These are phyloP conservation scores for Coprinopsis strossmayeri DNA, from an alignment of 768 basidiomycete species.

Conservation along the genomic window DNA sequence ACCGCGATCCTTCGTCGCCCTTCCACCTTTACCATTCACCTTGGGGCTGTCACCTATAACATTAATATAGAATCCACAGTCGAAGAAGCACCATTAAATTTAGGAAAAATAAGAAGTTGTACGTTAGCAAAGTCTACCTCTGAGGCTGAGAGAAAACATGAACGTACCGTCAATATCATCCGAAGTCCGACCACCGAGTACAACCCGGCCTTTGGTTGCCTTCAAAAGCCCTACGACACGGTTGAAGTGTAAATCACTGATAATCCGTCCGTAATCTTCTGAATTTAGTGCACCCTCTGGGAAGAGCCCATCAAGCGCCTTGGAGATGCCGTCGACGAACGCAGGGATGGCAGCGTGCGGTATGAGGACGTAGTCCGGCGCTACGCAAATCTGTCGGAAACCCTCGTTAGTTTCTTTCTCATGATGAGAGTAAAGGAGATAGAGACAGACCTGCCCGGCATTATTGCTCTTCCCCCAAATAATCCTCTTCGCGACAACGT, in stretches of 20 bases:
- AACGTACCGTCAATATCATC: too few relatives aligned
- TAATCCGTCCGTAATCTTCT: conserved; percentile 40
- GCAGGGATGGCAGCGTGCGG: conserved; percentile 35
- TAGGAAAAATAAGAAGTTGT: too few relatives aligned
- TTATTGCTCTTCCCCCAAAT: conserved; percentile 64
- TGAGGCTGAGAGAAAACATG: too few relatives aligned
- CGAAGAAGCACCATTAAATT: too few relatives aligned
- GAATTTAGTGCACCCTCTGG: conserved; percentile 45
- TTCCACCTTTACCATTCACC: conserved; percentile 26
- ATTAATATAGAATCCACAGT: too few relatives aligned
- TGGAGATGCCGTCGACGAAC: conserved; percentile 38
- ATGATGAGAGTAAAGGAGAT: not conserved
- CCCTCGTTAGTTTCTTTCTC: not conserved
- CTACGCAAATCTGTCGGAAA: conserved; percentile 47
- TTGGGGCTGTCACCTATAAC: too few relatives aligned
- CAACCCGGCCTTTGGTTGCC: conserved; percentile 49
- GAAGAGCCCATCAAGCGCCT: conserved; percentile 42
- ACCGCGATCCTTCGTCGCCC: conserved; percentile 33
- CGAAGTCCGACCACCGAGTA: conserved; percentile 37
- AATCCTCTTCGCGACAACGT: conserved; percentile 54
- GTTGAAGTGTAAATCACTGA: conserved; percentile 46
- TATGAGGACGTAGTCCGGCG: conserved; percentile 41
- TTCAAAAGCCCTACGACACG: conserved; percentile 47
- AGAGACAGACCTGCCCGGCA: conserved; percentile 46
- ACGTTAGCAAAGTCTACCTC: too few relatives aligned